Evolutionary conservation across 306 rosid genomes (phyloP), one percentile per base, ranked within the genome.

Genomic region (Cyamopsis tetragonoloba): DNA sequence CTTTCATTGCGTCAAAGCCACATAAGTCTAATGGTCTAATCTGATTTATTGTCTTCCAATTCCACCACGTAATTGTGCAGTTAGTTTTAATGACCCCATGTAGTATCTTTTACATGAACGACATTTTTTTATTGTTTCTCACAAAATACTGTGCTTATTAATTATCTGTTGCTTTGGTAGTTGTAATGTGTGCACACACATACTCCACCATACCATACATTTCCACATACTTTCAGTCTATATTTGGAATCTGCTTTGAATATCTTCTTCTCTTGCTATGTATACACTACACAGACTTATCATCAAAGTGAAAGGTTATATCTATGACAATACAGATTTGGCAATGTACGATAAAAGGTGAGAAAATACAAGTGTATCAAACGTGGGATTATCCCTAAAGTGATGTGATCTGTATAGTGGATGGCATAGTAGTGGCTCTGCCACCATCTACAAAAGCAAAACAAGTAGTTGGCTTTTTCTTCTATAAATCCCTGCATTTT

Each of bases 161-260:
- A 55, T 55, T 7, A 2, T 32, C 9, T 32, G 15, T 8, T 17
- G 4, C 4, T 48, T 48, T 24, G 8, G 4, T 17, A 10, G 7
- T 23, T 49, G 6, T 7, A n/a, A 61, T 61, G 70, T 48, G 13
- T 35, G 51, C 24, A 59, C n/a, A 35, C 62, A 32, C 76, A 58
- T 6, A 66, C 18, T 54, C 43, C 51, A 68, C 53, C 53, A 37
- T 14, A 12, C 1, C 18, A 4, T 31, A 42, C 8, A 22, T n/a
- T n/a, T 34, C 17, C 50, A 23, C 11, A 71, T 59, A 44, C 80
- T 77, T 77, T 75, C 71, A 39, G 77, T 38, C 22, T 6, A 7
- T 35, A 47, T 71, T 19, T 27, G 46, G 17, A 2, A 17, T 68
- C 32, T 57, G 43, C 69, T 43, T 4, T 44, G 48, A 62, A n/a